Base-by-base conservation (phyloP, 805 yeast species). In the Debaryomyces hansenii region DNA sequence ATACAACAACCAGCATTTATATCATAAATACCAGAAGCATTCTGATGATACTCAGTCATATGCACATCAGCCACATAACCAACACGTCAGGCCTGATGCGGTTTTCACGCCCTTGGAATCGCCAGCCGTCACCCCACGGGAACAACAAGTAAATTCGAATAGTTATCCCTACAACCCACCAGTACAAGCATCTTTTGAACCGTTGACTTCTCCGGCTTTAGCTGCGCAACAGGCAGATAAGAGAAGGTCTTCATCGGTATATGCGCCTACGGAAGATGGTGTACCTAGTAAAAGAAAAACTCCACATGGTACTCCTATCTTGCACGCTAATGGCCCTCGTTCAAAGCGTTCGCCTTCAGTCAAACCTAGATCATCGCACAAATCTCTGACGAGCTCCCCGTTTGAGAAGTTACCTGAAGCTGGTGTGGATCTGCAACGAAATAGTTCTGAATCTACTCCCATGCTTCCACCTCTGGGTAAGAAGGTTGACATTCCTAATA, bases 61-160 rank as follows among this genome's bases (percentile, higher is more conserved):
- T 10, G 12, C 33, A 7, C 53, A 51, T 15, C 54, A 50, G 41
- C 52, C 59, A 5, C 62, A 53, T 10, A 57, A 41, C 37, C 66
- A 57, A 28, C 70, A 68, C 45, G 72, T 80, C 2, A 65, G 82
- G 37, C 82, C 85, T 1, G 84, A 80, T 49, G 80, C 79, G 41
- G 79, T 79, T 4, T 87, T 84, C 64, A 87, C 94, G 1, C 94
- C 95, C 0, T 70, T 87, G 49, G 79, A 84, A 1, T 84, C 91
- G 2, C 95, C 95, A 0, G 84, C 87, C 8, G 85, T 82, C 12
- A 80, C 90, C 2, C 90, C 90, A 1, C 55, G 76, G 56, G 89
- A 77, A 16, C 52, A 57, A 31, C 64, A 59, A 37, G 60, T 59
- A 5, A 61, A 59, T 41, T 16, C 48, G 34, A 56, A 56, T 45